phyloP scores from a whole-genome alignment of 371 early-diverging fungal species.

The Saksenaea oblongispora region DNA sequence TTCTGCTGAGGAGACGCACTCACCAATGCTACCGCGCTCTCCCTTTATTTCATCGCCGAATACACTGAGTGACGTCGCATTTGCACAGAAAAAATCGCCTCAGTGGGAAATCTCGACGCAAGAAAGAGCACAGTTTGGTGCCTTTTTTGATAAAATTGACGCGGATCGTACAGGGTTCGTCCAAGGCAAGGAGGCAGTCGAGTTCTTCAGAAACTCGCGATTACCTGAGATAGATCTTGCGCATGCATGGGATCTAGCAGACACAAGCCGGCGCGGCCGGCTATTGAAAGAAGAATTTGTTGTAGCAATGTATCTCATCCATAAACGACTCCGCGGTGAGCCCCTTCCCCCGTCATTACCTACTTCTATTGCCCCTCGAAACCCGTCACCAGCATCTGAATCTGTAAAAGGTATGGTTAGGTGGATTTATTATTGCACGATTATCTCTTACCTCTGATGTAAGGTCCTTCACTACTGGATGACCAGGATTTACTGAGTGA shows the following conservation, averaged over 20 bases:
- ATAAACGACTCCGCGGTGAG: constrained; percentile 69
- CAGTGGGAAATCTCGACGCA: constrained; percentile 70
- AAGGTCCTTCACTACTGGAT: neutral
- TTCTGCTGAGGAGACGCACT: constrained; percentile 30
- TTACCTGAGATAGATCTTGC: constrained; percentile 72
- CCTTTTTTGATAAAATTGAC: constrained; percentile 75
- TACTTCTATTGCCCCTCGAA: constrained; percentile 30
- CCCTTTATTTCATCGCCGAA: constrained; percentile 21
- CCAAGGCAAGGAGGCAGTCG: constrained; percentile 66
- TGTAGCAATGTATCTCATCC: constrained; percentile 86
- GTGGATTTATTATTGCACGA: neutral
- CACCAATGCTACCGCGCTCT: neutral
- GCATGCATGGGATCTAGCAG: constrained; percentile 80
- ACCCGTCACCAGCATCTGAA: neutral
- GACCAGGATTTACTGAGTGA: constrained; percentile 46
- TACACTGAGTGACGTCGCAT: constrained; percentile 39
- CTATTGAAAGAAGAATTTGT: constrained; percentile 88
- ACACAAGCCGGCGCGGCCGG: constrained; percentile 75
- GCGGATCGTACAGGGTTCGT: constrained; percentile 17
- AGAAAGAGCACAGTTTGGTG: constrained; percentile 66
- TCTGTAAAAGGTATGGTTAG: neutral
- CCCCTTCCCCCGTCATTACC: constrained; percentile 63
- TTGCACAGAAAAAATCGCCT: constrained; percentile 4
- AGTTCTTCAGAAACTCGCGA: constrained; percentile 81
- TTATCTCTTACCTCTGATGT: neutral